Percentiles rank a stretch among this genome's conserved stretches.
Conservation (phyloP, 345 rosid genomes). For the Heritiera littoralis region DNA sequence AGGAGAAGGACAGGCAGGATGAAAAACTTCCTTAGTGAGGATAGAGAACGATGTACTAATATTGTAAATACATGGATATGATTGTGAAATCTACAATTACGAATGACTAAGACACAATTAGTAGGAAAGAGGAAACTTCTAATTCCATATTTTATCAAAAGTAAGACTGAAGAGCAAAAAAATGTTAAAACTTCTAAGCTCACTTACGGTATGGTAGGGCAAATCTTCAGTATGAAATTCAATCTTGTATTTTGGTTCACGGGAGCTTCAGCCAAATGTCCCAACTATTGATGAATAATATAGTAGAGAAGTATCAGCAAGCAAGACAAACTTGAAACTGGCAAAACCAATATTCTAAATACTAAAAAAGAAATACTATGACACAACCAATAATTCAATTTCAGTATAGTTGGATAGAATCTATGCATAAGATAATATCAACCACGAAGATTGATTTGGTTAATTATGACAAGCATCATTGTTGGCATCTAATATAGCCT, state of each 20-base stretch:
- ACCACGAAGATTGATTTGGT: neutral
- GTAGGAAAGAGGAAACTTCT: neutral
- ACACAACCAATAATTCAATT: neutral
- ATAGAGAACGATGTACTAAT: neutral
- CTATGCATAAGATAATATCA: neutral
- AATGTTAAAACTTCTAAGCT: neutral
- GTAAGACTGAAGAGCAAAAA: constrained; percentile 1
- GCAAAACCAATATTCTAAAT: neutral
- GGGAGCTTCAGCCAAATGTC: constrained; percentile 64
- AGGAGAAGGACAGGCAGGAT: too few species aligned
- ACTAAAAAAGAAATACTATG: neutral
- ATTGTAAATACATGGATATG: neutral
- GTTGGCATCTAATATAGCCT: too few species aligned
- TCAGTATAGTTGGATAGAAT: neutral
- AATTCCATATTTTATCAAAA: neutral
- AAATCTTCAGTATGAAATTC: constrained; percentile 66
- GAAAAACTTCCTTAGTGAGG: too few species aligned
- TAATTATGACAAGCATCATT: too few species aligned
- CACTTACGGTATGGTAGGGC: constrained; percentile 78
- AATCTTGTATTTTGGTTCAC: constrained; percentile 78
- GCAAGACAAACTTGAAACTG: neutral
- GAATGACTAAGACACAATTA: neutral
- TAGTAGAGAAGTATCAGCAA: neutral
- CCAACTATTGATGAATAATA: constrained; percentile 45
- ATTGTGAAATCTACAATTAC: neutral